Percentiles rank a stretch among this genome's conserved stretches.
These are phyloP conservation scores for Trypanosoma boissoni DNA, from an alignment of 208 protist genomes.

Conservation along the genomic window DNA sequence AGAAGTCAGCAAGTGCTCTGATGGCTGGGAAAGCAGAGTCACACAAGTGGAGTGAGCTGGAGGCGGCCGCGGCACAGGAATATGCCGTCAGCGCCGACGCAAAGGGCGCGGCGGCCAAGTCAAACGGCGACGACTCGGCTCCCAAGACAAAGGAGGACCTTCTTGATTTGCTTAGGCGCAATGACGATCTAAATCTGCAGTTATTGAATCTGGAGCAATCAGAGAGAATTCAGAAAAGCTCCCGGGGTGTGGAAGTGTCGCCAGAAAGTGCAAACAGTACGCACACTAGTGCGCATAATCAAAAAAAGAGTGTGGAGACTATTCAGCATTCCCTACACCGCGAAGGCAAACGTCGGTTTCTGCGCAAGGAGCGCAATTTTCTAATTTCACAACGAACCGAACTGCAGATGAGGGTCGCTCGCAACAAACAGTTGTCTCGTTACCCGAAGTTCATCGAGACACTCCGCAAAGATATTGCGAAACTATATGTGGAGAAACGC, in stretches of 20 bases:
- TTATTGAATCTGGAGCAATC: constrained; percentile 7
- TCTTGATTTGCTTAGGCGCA: constrained; percentile 13
- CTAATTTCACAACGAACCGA: constrained; percentile 37
- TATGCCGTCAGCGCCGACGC: background rate
- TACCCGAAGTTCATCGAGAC: constrained; percentile 47
- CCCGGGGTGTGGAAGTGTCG: background rate
- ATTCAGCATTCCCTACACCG: constrained; percentile 37
- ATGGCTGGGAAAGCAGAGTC: too few species aligned
- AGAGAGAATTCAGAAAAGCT: background rate
- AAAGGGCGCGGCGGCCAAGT: background rate
- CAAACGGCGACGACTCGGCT: background rate
- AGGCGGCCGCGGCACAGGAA: background rate
- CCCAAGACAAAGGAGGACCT: constrained; percentile 21
- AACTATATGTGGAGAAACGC: constrained; percentile 50
- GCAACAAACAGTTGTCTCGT: constrained; percentile 40
- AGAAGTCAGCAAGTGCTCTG: too few species aligned
- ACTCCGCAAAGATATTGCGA: constrained; percentile 49
- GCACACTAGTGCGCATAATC: background rate
- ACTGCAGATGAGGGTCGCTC: constrained; percentile 34
- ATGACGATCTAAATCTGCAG: constrained; percentile 22
- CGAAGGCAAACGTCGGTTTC: constrained; percentile 38
- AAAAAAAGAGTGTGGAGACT: background rate
- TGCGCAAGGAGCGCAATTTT: constrained; percentile 44
- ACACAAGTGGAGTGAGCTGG: too few species aligned
- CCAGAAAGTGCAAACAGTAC: background rate